phyloP scores from a whole-genome alignment of 495 filamentous ascomycete genomes.

The Lichina pygmaea region DNA sequence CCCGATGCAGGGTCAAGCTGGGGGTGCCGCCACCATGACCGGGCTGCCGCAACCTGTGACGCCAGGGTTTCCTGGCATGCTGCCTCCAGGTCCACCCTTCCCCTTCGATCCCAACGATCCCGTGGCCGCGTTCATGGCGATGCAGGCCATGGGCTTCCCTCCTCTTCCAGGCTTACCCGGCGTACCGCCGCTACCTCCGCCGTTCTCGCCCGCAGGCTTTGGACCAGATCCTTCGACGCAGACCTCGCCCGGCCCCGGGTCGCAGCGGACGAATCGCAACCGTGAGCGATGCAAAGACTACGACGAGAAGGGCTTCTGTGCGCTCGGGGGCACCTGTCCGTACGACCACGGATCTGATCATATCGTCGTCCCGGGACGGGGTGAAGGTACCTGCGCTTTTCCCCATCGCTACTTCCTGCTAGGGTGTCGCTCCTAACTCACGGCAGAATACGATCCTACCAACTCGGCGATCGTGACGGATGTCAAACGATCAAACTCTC shows the following conservation, averaged over 20 bases:
- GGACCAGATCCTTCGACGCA: slow-evolving; percentile 2
- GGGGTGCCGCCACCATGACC: slow-evolving; percentile 1
- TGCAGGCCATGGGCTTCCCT: slow-evolving; percentile 4
- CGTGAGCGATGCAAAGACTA: slow-evolving; percentile 57
- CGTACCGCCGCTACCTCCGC: slow-evolving; percentile 16
- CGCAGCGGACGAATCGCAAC: slow-evolving; percentile 9
- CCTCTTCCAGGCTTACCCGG: slow-evolving; percentile 9
- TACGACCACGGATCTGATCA: slow-evolving; percentile 54
- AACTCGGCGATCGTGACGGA: slow-evolving; percentile 25
- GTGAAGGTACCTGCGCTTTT: slow-evolving; percentile 18
- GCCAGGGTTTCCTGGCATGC: slow-evolving; percentile 2
- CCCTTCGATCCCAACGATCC: slow-evolving; percentile 4
- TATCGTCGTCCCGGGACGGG: slow-evolving; percentile 22
- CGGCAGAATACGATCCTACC: slow-evolving; percentile 62
- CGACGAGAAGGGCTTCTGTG: slow-evolving; percentile 69
- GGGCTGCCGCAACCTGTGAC: slow-evolving; percentile 7
- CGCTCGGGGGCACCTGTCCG: slow-evolving; percentile 45
- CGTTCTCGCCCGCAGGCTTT: slow-evolving; percentile 14
- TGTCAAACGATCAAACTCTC: slow-evolving; percentile 4
- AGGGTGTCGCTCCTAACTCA: background rate
- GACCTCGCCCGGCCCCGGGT: background rate
- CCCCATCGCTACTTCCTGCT: background rate
- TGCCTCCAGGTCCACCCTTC: slow-evolving; percentile 2
- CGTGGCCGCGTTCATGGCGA: slow-evolving; percentile 1
- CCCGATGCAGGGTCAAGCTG: background rate